phyloP scores from a whole-genome alignment of 148 eudicot genomes.

The Pouteria glomerata region DNA sequence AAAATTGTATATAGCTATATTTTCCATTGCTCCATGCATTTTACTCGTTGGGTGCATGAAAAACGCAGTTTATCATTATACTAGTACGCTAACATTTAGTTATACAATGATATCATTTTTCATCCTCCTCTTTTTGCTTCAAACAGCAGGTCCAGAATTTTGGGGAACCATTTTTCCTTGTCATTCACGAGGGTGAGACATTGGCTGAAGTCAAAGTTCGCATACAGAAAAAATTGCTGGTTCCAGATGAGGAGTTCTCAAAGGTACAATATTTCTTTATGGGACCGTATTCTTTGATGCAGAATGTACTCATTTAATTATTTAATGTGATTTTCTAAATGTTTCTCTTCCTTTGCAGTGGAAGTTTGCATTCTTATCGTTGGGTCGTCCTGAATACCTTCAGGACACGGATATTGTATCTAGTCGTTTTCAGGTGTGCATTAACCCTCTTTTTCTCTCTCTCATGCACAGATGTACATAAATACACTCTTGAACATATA shows the following conservation, averaged over 20 bases:
- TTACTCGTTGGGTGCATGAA: neutral
- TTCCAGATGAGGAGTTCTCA: conserved; percentile 86
- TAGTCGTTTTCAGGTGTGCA: conserved; percentile 79
- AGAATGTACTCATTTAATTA: too few relatives aligned
- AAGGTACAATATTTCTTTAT: conserved; percentile 43
- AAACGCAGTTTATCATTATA: neutral
- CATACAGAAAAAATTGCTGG: conserved; percentile 77
- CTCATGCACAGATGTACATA: neutral
- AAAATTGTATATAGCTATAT: neutral
- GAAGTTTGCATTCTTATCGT: conserved; percentile 87
- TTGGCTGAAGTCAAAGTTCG: conserved; percentile 77
- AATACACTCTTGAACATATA: neutral
- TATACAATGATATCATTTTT: neutral
- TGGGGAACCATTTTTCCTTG: conserved; percentile 93
- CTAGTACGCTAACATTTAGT: too few relatives aligned
- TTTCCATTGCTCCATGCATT: neutral
- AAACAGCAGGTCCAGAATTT: conserved; percentile 86
- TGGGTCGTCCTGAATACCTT: conserved; percentile 91
- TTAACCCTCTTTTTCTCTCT: conserved; percentile 1
- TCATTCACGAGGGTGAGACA: conserved; percentile 82
- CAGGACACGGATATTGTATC: conserved; percentile 79
- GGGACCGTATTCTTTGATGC: neutral
- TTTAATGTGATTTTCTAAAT: too few relatives aligned
- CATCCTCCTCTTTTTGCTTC: neutral
- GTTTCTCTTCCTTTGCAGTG: conserved; percentile 10